These are phyloP conservation scores for Scalesia atractyloides DNA, from an alignment of 129 eudicot species.

Conservation along the genomic window DNA sequence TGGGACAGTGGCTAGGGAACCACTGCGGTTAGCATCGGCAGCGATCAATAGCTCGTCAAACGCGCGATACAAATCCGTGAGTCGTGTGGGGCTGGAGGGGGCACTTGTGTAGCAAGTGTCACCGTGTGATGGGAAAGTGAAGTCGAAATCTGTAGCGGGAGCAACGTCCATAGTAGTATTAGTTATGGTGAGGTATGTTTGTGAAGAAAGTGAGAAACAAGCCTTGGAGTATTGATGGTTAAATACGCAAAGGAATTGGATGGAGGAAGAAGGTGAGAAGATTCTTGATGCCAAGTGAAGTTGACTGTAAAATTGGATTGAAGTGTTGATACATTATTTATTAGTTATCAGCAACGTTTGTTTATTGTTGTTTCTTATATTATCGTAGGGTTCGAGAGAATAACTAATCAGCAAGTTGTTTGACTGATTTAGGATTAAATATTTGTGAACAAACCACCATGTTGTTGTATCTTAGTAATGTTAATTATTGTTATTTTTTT, in stretches of 20 bases:
- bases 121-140: conserved; percentile 40
- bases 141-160: conserved; percentile 51
- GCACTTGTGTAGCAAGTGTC: conserved; percentile 55
- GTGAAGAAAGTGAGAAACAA: not conserved
- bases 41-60: conserved; percentile 42
- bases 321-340: not conserved
- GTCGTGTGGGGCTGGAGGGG: conserved; percentile 58
- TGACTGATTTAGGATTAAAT: too few relatives aligned
- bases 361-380: too few relatives aligned
- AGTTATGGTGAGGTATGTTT: not conserved
- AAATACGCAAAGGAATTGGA: conserved; percentile 2
- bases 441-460: too few relatives aligned
- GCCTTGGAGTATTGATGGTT: conserved; percentile 11
- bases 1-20: conserved; percentile 29
- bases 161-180: conserved; percentile 10
- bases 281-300: conserved; percentile 6
- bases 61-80: conserved; percentile 32
- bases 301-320: conserved; percentile 16
- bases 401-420: too few relatives aligned
- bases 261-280: conserved; percentile 21
- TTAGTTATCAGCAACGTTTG: not conserved
- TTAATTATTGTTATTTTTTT: too few relatives aligned
- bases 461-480: too few relatives aligned
- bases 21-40: not conserved
- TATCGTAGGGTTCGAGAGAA: too few relatives aligned